A percentile compares a stretch with the other conserved stretches of the same genome.
Evolutionary conservation across 2,329 filamentous ascomycete genomes (phyloP).

Genomic region (Exophiala oligosperma): DNA sequence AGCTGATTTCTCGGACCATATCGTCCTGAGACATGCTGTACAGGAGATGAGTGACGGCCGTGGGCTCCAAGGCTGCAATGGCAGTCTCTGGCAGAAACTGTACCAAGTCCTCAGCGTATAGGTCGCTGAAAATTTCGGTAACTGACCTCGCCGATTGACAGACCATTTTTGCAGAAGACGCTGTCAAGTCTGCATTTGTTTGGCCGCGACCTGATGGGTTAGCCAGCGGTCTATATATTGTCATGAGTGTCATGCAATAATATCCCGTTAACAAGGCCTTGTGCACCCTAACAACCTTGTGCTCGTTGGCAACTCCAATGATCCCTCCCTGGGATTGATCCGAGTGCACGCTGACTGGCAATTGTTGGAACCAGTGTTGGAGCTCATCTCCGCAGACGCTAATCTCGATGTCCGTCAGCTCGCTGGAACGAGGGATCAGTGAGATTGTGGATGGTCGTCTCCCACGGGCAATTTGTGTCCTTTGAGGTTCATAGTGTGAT

Average conservation of each 20-base stretch:
- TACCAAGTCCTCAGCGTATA: constrained; percentile 14
- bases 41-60: constrained; percentile 17
- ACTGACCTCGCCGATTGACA: constrained; percentile 74
- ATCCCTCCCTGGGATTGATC: background rate
- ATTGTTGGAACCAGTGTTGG: constrained; percentile 13
- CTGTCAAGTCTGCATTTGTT: constrained; percentile 2
- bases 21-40: constrained; percentile 17
- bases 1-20: constrained; percentile 11
- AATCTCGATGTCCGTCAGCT: constrained; percentile 5
- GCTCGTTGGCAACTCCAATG: background rate
- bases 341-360: constrained; percentile 9
- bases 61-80: constrained; percentile 16
- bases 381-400: constrained; percentile 15
- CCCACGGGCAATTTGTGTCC: background rate
- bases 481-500: constrained; percentile 16
- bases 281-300: constrained; percentile 12
- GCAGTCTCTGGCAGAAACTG: constrained; percentile 15
- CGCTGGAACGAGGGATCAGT: constrained; percentile 6
- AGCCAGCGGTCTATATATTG: constrained; percentile 18
- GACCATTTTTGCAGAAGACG: constrained; percentile 6
- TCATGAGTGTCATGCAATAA: constrained; percentile 21
- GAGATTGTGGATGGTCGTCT: constrained; percentile 6
- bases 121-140: constrained; percentile 74
- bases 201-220: background rate
- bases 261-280: constrained; percentile 12